Evolutionary conservation across 208 protist species (phyloP).

Genomic region (Balamuthia mandrillaris): DNA sequence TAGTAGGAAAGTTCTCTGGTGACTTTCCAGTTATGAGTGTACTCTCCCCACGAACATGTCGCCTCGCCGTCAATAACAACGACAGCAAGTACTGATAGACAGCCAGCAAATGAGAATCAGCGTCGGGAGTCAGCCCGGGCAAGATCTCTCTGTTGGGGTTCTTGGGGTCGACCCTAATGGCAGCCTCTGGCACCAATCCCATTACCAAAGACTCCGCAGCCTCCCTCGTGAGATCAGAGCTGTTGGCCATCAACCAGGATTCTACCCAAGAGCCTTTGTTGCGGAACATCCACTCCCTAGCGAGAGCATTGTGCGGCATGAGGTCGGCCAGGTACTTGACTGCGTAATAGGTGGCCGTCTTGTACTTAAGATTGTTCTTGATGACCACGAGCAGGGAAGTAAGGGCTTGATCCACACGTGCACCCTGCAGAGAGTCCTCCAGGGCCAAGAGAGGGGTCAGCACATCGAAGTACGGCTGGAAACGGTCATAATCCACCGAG

Average conservation of each 20-base stretch:
- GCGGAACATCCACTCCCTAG: neutral
- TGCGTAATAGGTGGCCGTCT: neutral
- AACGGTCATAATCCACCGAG: neutral
- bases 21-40: neutral
- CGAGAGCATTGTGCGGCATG: neutral
- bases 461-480: slow-evolving; percentile 7
- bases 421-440: neutral
- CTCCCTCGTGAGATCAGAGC: neutral
- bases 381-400: neutral
- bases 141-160: neutral
- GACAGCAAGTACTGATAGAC: slow-evolving; percentile 1
- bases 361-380: slow-evolving; percentile 18
- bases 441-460: neutral
- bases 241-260: slow-evolving; percentile 5
- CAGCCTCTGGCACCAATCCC: neutral
- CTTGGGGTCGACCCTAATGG: neutral
- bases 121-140: neutral
- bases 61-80: neutral
- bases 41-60: neutral
- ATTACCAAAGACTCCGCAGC: neutral
- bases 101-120: neutral
- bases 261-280: neutral
- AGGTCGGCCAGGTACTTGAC: neutral
- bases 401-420: neutral
- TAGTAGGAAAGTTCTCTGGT: neutral